Evolutionary conservation across 2,329 filamentous ascomycete genomes (phyloP), one percentile per base, ranked within the genome.

Genomic region (Exophiala alcalophila): DNA sequence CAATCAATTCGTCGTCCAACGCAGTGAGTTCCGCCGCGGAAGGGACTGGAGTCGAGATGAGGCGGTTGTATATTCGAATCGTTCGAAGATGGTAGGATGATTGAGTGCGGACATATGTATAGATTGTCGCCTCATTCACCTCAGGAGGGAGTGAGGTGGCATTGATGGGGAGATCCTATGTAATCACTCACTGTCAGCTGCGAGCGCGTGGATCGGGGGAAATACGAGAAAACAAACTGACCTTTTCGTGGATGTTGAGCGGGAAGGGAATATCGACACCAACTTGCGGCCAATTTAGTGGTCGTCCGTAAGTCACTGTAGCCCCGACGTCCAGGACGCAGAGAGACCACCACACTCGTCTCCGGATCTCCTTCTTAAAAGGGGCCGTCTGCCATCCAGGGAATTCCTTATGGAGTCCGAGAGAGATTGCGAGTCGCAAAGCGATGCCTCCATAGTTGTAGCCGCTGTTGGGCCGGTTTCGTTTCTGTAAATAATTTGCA

Each of bases 271-370:
- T 50, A 18, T 53, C 50, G 18, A 53, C 50, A 29, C 64, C 65
- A 10, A 68, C 63, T 26, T 66, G 63, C 3, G 70, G 70, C 39
- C 69, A 63, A 14, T 68, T 61, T 36, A 73, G 62, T 0, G 72
- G 71, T 23, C 72, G 64, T 15, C 69, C 69, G 49, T 73, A 73
- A 0, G 72, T 74, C 37, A 74, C 69, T 16, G 67, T 67, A 10
- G 71, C 71, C n/a, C 72, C 72, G 60, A 67, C 69, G 54, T 77
- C 74, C 16, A 78, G 58, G 46, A 72, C 75, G 53, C 77, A 78
- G 1, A 77, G 66, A 20, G 71, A 75, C 74, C 74, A 78, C 74
- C 74, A 78, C 19, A 68, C 46, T 36, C 66, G 57, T 44, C 66
- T 53, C 29, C 66, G 60, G 3, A 69, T 63, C 43, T 69, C 66